phyloP scores from a whole-genome alignment of 345 rosid genomes.

The Salix purpurea region DNA sequence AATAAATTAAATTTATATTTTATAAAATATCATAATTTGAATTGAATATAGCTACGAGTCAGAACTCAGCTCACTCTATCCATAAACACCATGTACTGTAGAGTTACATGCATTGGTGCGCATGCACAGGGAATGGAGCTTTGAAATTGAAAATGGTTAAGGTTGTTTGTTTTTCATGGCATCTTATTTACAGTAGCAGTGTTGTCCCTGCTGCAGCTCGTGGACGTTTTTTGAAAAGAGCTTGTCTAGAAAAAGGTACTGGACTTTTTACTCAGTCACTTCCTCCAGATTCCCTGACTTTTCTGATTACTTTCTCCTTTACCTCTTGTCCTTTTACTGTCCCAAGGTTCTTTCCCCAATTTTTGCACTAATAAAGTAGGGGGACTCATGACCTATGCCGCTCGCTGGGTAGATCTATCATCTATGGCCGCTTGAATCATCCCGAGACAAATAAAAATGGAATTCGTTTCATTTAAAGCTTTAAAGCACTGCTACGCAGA shows the following conservation, averaged over 20 bases:
- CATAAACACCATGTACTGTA: too few species aligned
- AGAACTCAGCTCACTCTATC: too few species aligned
- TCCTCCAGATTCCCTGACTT: constrained; percentile 23
- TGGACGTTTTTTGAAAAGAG: constrained; percentile 16
- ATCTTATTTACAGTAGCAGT: not conserved
- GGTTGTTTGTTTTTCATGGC: constrained; percentile 9
- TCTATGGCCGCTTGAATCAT: not conserved
- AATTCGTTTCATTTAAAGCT: not conserved
- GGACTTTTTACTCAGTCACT: constrained; percentile 9
- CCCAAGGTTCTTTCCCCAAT: not conserved
- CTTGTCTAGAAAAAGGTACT: constrained; percentile 9
- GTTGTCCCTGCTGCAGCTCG: constrained; percentile 21
- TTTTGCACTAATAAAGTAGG: not conserved
- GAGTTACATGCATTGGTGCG: too few species aligned
- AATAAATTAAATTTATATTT: too few species aligned
- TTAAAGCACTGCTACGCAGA: not conserved
- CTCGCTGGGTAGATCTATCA: not conserved
- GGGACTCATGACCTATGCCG: not conserved
- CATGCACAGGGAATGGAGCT: not conserved
- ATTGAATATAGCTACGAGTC: too few species aligned
- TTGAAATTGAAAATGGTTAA: not conserved
- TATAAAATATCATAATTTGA: too few species aligned
- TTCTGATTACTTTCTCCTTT: constrained; percentile 3
- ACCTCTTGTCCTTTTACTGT: constrained; percentile 12
- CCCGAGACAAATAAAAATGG: not conserved